These are phyloP conservation scores for Ophiocordyceps camponoti-rufipedis DNA, from an alignment of 2,329 filamentous ascomycete species.

Conservation along the genomic window DNA sequence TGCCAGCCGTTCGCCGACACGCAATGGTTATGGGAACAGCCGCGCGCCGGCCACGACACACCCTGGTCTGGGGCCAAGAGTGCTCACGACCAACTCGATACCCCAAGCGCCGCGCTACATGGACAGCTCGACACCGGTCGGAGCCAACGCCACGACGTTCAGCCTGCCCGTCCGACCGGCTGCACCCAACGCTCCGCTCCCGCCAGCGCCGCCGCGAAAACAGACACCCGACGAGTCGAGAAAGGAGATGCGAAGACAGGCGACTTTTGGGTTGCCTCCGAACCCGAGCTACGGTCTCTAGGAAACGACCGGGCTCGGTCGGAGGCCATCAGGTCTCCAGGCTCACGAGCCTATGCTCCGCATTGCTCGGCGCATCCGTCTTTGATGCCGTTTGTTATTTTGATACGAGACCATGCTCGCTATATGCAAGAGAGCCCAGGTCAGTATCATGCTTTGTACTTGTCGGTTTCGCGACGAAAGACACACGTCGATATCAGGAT, in stretches of 20 bases:
- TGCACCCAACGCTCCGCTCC: constrained; percentile 38
- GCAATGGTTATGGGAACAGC: constrained; percentile 26
- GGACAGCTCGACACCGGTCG: constrained; percentile 20
- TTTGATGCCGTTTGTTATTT: constrained; percentile 2
- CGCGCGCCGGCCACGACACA: constrained; percentile 23
- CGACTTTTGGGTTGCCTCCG: constrained; percentile 29
- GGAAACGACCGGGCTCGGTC: not conserved
- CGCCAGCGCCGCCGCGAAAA: constrained; percentile 41
- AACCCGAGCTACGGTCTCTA: constrained; percentile 20
- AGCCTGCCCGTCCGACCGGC: constrained; percentile 46
- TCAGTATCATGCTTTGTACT: not conserved
- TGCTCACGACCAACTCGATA: constrained; percentile 32
- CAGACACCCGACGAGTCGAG: constrained; percentile 34
- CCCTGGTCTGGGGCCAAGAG: constrained; percentile 34
- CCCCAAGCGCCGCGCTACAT: constrained; percentile 24
- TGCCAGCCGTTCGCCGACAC: constrained; percentile 31
- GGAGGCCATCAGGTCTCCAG: constrained; percentile 5
- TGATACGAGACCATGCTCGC: constrained; percentile 1
- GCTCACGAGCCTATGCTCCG: constrained; percentile 8
- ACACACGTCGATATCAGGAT: constrained; percentile 4
- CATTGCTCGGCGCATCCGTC: constrained; percentile 16
- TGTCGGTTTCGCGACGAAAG: not conserved
- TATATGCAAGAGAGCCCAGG: constrained; percentile 2
- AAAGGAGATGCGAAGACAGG: constrained; percentile 33
- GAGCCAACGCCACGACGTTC: constrained; percentile 32